Percentiles rank a stretch among this genome's conserved stretches.
phyloP scores from a whole-genome alignment of 2,329 filamentous ascomycete species.

The Aureobasidium sp. region DNA sequence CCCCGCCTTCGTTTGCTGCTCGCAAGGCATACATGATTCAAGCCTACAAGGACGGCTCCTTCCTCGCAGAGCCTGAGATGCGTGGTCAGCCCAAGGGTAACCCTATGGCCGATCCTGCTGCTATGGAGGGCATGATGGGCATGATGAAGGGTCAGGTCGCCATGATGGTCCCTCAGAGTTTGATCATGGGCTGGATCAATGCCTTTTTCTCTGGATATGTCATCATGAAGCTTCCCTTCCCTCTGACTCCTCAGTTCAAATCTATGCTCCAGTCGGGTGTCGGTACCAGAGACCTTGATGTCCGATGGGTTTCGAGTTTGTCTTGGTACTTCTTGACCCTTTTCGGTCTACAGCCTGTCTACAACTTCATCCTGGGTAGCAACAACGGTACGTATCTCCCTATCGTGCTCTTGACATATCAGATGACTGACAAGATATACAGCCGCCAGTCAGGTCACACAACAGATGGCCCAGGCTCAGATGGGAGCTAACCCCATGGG shows the following conservation, averaged over 20 bases:
- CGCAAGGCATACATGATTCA: constrained; percentile 75
- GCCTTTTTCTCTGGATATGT: constrained; percentile 98
- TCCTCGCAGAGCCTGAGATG: constrained; percentile 80
- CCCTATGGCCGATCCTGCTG: constrained; percentile 88
- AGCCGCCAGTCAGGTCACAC: constrained; percentile 88
- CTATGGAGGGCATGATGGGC: constrained; percentile 99
- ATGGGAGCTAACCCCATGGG: constrained; percentile 72
- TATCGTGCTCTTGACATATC: neutral
- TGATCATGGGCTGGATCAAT: constrained; percentile 99
- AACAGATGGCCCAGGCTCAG: constrained; percentile 60
- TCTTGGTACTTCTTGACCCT: constrained; percentile 99
- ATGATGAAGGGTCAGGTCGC: constrained; percentile 99
- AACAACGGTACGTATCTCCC: constrained; percentile 69
- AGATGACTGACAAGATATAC: constrained; percentile 14
- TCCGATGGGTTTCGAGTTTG: constrained; percentile 96
- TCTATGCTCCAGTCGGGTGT: constrained; percentile 98
- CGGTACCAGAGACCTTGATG: constrained; percentile 90
- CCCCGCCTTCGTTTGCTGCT: constrained; percentile 65
- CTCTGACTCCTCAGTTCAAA: constrained; percentile 97
- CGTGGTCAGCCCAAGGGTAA: constrained; percentile 84
- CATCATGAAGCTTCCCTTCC: constrained; percentile 96
- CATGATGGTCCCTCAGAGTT: constrained; percentile 97
- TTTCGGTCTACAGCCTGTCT: constrained; percentile 92
- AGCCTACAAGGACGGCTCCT: constrained; percentile 77
- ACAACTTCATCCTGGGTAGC: constrained; percentile 91